Base-by-base conservation (phyloP, 2,329 filamentous ascomycete species). In the Microcyclosporella mali region DNA sequence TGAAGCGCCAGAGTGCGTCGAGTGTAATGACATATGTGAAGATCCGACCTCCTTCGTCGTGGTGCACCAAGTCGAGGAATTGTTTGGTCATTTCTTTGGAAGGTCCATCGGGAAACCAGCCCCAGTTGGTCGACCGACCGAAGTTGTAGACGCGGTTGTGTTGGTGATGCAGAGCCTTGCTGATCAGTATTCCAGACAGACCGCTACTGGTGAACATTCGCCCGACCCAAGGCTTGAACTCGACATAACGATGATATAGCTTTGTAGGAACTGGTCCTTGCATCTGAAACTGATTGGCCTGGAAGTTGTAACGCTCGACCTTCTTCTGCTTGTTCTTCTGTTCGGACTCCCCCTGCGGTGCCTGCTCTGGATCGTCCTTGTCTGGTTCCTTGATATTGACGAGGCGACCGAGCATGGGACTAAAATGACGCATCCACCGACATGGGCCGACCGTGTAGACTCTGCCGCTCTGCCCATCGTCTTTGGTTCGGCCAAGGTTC, bases 11-110 rank as follows among this genome's bases (percentile, higher is more conserved):
- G 40, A 90, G 74, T 4, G 84, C 85, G 59, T 97, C 90, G 6
- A 95, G 74, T 0, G 88, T 94, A 16, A 97, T 71, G 18, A 95
- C 83, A 56, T 95, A 97, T 16, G 90, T 97, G 60, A 92, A 95
- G 43, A 94, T 79, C 10, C 88, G 81, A 1, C 85, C 84, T 14
- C 88, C 89, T 56, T 92, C 78, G 57, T 90, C 88, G 60, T 84
- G 90, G 57, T 95, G 88, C 0, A 81, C 84, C 57, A 95, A 81
- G 45, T 88, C 85, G 8, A 97, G 74, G 59, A 97, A 94, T 51
- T 89, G 81, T 15, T 84, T 70, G 0, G 88, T 78, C 9, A 92
- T 81, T 36, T 86, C 81, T 37, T 77, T 68, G 42, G 79, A 84
- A 14, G 84, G 84, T 19, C 76, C 55, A 8, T 58, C 18, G 1